phyloP scores from a whole-genome alignment of 169 alveolate species.

The Eimeria acervulina region DNA sequence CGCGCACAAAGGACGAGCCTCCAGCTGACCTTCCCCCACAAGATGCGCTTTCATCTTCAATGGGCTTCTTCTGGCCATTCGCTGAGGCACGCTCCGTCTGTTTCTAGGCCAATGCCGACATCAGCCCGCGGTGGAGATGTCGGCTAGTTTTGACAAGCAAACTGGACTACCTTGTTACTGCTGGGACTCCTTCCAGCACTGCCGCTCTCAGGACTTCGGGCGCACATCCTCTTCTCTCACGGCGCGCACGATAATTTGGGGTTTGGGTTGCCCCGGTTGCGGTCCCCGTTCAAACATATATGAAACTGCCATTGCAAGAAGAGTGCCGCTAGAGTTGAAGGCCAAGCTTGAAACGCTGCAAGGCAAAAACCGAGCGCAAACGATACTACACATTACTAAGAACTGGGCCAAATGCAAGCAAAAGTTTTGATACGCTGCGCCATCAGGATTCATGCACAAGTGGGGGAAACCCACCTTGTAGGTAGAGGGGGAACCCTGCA shows the following conservation, averaged over 20 bases:
- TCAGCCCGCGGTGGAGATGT: not conserved
- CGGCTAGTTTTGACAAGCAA: slow-evolving; percentile 42
- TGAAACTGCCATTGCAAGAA: slow-evolving; percentile 82
- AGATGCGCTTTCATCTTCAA: not conserved
- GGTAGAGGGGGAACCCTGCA: slow-evolving; percentile 87
- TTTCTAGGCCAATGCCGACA: not conserved
- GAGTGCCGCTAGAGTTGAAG: slow-evolving; percentile 85
- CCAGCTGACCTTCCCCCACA: not conserved
- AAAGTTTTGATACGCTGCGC: not conserved
- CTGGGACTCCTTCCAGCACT: slow-evolving; percentile 1
- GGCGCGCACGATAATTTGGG: slow-evolving; percentile 79
- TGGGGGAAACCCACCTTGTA: slow-evolving; percentile 50
- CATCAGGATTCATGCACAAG: not conserved
- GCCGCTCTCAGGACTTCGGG: slow-evolving; percentile 71
- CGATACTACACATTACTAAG: not conserved
- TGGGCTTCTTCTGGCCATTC: not conserved
- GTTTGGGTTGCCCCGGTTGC: slow-evolving; percentile 67
- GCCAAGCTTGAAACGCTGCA: slow-evolving; percentile 80
- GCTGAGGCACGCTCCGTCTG: not conserved
- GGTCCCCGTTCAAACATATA: slow-evolving; percentile 84
- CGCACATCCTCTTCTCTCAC: slow-evolving; percentile 83
- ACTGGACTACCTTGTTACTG: not conserved
- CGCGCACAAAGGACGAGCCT: not conserved
- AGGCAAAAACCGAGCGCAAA: not conserved
- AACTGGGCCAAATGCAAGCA: not conserved